Base-by-base conservation (phyloP, 2,329 filamentous ascomycete species). In the Alternaria sp. region DNA sequence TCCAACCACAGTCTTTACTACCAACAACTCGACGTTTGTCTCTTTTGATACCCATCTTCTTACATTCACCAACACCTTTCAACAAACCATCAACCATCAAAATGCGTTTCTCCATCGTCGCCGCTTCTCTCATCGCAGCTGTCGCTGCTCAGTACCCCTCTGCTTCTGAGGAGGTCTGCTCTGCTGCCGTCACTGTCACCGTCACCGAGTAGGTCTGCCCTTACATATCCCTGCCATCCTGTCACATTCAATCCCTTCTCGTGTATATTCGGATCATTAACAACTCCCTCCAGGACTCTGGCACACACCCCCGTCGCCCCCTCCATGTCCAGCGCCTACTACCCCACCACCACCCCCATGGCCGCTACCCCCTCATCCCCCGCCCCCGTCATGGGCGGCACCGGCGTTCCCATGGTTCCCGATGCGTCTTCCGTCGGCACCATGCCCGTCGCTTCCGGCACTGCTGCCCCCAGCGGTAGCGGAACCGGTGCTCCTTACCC, bases 61-160 rank as follows among this genome's bases (percentile, higher is more conserved):
- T 41, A 61, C 62, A 44, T 59, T 61, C 36, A 18, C 57, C 28
- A 53, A 38, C 32, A 36, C 9, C 38, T 51, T 51, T 26, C 22
- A 42, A 51, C 32, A 36, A 14, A 36, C 32, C 14, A 64, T 26
- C n/a, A 54, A 63, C 54, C 53, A 52, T 52, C 49, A 53, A 68
- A 65, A 77, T 77, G 75, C 72, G 70, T 69, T 75, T 75, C 72
- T 68, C 72, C 66, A 59, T 71, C 51, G 44, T 72, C 54, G 60
- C 68, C 66, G 69, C 71, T 61, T 62, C 71, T 39, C 48, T 74
- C 57, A 52, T 69, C 51, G 68, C 70, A 49, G 67, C 67, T 42
- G 73, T 65, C 46, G 66, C 66, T 52, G 73, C 72, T 4, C 66
- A 67, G 26, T 68, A 67, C 58, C 49, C 57, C 49, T 57, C 62